A percentile compares a stretch with the other conserved stretches of the same genome.
phyloP scores from a whole-genome alignment of 805 yeast genomes.

The Candida germanica region DNA sequence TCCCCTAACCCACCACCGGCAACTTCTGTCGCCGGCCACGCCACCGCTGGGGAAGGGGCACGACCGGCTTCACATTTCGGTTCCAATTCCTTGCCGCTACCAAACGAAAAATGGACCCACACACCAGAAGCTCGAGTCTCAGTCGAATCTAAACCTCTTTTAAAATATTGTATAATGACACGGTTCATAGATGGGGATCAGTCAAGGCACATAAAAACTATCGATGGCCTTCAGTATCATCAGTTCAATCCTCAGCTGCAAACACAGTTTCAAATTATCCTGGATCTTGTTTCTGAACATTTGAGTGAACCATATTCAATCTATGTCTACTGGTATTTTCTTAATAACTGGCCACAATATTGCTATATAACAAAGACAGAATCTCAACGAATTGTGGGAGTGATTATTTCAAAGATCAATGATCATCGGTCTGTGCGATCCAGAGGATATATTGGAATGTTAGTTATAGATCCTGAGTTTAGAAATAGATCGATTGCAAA shows the following conservation, averaged over 20 bases:
- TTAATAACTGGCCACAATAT: conserved; percentile 87
- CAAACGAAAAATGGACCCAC: no score
- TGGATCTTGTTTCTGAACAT: conserved; percentile 62
- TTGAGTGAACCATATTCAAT: conserved; percentile 92
- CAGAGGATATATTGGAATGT: conserved; percentile 95
- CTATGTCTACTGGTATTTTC: conserved; percentile 86
- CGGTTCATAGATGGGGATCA: neutral
- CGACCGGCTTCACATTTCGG: no score
- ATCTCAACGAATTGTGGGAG: conserved; percentile 59
- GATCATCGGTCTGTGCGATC: conserved; percentile 67
- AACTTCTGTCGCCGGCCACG: no score
- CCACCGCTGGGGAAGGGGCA: no score
- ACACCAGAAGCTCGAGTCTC: no score
- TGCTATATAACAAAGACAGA: conserved; percentile 57
- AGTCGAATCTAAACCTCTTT: no score
- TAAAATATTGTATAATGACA: no score
- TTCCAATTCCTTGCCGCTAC: no score
- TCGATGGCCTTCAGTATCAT: conserved; percentile 15
- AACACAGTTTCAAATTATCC: conserved; percentile 48
- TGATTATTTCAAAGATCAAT: conserved; percentile 78
- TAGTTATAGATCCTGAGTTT: conserved; percentile 70
- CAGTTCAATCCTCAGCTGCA: conserved; percentile 21
- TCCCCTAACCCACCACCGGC: neutral
- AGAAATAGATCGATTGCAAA: conserved; percentile 85
- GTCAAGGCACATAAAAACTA: neutral